A percentile compares a stretch with the other conserved stretches of the same genome.
Evolutionary conservation across 2,329 filamentous ascomycete species (phyloP).

Genomic region (Colletotrichum chrysophilum): DNA sequence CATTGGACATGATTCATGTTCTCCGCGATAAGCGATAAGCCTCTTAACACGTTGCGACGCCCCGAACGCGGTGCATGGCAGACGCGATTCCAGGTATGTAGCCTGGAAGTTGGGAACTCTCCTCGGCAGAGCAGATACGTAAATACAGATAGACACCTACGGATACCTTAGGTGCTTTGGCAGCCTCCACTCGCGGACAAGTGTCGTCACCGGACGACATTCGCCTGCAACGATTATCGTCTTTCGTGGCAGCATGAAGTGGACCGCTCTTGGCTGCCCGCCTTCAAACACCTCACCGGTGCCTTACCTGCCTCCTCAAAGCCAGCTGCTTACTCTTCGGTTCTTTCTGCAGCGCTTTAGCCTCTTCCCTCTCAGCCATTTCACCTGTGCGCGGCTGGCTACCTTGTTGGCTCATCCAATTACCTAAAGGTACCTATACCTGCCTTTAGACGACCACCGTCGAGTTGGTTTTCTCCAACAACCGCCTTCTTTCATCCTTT

Average conservation of each 20-base stretch:
- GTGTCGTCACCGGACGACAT: constrained; percentile 10
- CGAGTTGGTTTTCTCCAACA: neutral
- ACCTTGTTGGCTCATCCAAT: neutral
- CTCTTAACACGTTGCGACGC: neutral
- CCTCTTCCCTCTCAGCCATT: neutral
- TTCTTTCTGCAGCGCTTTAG: neutral
- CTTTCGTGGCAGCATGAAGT: neutral
- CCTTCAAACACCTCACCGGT: neutral
- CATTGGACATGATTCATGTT: neutral
- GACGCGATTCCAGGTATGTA: neutral
- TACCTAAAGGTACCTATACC: neutral
- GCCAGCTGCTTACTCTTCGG: neutral
- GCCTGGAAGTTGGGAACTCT: neutral
- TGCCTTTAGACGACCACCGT: neutral
- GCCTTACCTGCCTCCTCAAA: neutral
- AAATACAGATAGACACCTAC: neutral
- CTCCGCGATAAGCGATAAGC: neutral
- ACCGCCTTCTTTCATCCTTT: neutral
- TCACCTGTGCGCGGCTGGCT: neutral
- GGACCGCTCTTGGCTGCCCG: neutral
- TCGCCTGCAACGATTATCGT: neutral
- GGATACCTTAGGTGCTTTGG: neutral
- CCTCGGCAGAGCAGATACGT: neutral
- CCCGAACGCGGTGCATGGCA: neutral
- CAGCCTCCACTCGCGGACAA: neutral